Evolutionary conservation across 768 basidiomycete genomes (phyloP).

Genomic region (Termitomyces sp.): DNA sequence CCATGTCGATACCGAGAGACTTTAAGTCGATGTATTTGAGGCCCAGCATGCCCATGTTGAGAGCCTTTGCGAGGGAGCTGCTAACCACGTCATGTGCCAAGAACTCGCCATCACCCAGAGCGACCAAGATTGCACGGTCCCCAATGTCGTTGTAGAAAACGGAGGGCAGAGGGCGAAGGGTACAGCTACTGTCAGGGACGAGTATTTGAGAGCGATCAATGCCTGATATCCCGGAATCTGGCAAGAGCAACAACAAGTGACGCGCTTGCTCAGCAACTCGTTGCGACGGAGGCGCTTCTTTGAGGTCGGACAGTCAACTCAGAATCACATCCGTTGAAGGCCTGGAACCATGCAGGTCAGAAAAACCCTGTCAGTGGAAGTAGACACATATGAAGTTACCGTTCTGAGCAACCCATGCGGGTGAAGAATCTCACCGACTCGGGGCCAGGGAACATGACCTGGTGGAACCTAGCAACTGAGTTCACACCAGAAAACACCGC

Average conservation of each 20-base stretch:
- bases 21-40: slow-evolving; percentile 25
- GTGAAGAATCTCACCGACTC: slow-evolving; percentile 19
- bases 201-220: slow-evolving; percentile 17
- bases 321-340: slow-evolving; percentile 25
- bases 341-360: slow-evolving; percentile 14
- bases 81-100: slow-evolving; percentile 29
- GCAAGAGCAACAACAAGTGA: slow-evolving; percentile 21
- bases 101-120: slow-evolving; percentile 6
- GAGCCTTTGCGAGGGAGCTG: slow-evolving; percentile 23
- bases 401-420: slow-evolving; percentile 33
- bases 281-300: not conserved
- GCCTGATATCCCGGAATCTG: slow-evolving; percentile 16
- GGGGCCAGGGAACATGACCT: slow-evolving; percentile 17
- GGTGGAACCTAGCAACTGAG: slow-evolving; percentile 18
- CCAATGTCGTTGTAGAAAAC: slow-evolving; percentile 41
- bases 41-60: slow-evolving; percentile 29
- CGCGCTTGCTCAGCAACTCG: slow-evolving; percentile 20
- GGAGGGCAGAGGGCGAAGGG: slow-evolving; percentile 22
- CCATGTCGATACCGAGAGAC: slow-evolving; percentile 31
- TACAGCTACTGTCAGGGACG: slow-evolving; percentile 26
- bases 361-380: not conserved
- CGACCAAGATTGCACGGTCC: slow-evolving; percentile 20
- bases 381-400: slow-evolving; percentile 17
- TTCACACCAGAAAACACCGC: slow-evolving; percentile 18
- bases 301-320: not conserved